A percentile compares a stretch with the other conserved stretches of the same genome.
Evolutionary conservation across 2,329 filamentous ascomycete genomes (phyloP).

Genomic region (Aspergillus luchuensis): DNA sequence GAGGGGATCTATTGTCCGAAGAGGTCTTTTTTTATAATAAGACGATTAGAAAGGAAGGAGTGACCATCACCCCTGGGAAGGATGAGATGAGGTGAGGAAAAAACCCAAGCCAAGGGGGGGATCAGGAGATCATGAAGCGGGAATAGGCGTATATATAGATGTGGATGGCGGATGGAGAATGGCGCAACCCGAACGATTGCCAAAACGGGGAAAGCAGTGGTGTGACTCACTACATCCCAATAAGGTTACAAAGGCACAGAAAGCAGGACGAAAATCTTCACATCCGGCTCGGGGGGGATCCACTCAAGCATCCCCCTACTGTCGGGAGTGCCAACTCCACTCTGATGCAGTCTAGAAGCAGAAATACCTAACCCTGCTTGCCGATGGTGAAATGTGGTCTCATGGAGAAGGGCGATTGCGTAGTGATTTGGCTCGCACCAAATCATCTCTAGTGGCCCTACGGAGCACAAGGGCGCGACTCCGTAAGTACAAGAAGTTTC

Average conservation of each 20-base stretch:
- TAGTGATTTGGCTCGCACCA: background rate
- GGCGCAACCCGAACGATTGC: constrained; percentile 9
- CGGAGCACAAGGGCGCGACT: constrained; percentile 9
- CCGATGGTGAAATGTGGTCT: constrained; percentile 9
- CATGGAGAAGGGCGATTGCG: constrained; percentile 7
- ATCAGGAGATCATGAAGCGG: constrained; percentile 4
- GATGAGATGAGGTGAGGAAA: constrained; percentile 39
- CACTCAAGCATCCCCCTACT: constrained; percentile 9
- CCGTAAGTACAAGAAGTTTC: background rate
- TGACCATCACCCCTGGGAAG: constrained; percentile 41
- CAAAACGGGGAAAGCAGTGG: constrained; percentile 23
- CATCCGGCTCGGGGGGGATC: constrained; percentile 14
- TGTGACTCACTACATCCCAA: constrained; percentile 30
- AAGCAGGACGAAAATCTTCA: constrained; percentile 13
- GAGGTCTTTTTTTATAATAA: constrained; percentile 15
- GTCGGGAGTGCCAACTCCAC: constrained; percentile 14
- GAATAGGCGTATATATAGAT: constrained; percentile 13
- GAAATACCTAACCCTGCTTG: constrained; percentile 3
- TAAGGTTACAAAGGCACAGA: constrained; percentile 16
- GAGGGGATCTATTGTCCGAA: background rate
- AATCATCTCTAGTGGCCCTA: background rate
- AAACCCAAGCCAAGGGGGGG: constrained; percentile 13
- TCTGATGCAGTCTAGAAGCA: constrained; percentile 4
- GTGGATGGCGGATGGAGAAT: constrained; percentile 10
- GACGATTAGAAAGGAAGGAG: constrained; percentile 29